These are phyloP conservation scores for Podila epicladia DNA, from an alignment of 192 early-diverging fungal species.

Conservation along the genomic window DNA sequence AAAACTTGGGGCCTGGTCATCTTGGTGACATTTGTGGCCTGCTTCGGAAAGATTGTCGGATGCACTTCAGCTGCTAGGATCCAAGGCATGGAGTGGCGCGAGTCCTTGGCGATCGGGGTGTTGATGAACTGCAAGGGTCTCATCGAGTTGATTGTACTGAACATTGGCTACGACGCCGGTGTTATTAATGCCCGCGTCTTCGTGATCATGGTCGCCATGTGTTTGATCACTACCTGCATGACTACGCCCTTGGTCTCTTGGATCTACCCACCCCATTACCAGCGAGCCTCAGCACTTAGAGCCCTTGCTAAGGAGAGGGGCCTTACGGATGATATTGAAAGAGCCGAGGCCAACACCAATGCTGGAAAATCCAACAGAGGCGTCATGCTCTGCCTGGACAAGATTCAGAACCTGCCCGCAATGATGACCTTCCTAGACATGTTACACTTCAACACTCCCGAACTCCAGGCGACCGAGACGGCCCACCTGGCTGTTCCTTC, in stretches of 20 bases:
- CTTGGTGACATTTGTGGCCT: constrained; percentile 80
- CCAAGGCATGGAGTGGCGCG: constrained; percentile 79
- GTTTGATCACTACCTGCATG: constrained; percentile 85
- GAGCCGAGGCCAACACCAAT: neutral
- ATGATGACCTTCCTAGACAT: constrained; percentile 55
- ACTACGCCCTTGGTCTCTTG: constrained; percentile 81
- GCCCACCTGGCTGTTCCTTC: constrained; percentile 19
- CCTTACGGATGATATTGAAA: constrained; percentile 16
- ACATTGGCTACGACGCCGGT: constrained; percentile 87
- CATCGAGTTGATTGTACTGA: constrained; percentile 96
- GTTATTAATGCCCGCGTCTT: constrained; percentile 76
- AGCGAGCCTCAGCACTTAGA: constrained; percentile 44
- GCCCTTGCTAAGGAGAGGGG: constrained; percentile 29
- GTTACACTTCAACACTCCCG: constrained; percentile 23
- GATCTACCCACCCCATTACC: constrained; percentile 79
- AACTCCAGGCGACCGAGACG: neutral
- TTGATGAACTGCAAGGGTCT: constrained; percentile 97
- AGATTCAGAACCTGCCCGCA: constrained; percentile 52
- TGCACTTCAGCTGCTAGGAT: constrained; percentile 75
- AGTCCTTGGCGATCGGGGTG: constrained; percentile 86
- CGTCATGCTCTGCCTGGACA: constrained; percentile 39
- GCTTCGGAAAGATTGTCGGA: constrained; percentile 89
- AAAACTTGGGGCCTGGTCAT: constrained; percentile 80
- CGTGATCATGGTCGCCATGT: constrained; percentile 65
- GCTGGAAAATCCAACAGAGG: constrained; percentile 14